Evolutionary conservation across 306 rosid species (phyloP), one percentile per base, ranked within the genome.

Genomic region (Prinsepia uniflora): DNA sequence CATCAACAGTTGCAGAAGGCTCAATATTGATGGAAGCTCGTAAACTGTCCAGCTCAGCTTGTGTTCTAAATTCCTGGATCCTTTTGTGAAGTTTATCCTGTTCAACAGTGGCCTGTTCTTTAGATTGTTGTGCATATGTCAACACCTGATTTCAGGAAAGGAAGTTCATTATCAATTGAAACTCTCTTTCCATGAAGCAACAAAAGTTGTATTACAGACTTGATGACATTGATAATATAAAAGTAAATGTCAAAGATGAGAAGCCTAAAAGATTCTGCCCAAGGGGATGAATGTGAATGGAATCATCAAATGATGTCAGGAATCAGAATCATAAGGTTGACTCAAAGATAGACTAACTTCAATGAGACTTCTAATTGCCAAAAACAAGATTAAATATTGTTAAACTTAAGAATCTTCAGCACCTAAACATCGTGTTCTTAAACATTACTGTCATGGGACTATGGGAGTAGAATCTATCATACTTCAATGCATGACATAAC

Each of bases 41-140:
- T 61, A 74, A 48, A 60, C 67, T 84, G 69, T 91, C 92, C 77
- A 94, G 75, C 87, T 94, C 91, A 17, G 95, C 87, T 76, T 91
- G 99, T 68, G 95, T 89, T 79, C 99, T 82, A 73, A 82, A 94
- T 79, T 94, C 97, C 83, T 91, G 99, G 76, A 94, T 94, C 84
- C 99, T 82, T 79, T 89, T 89, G 77, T 93, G 97, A 82, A 94
- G 99, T 90, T 84, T 91, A 75, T 91, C 99, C 91, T 91, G 96
- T 83, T 94, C 99, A 78, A 89, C 40, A 65, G 86, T 94, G 49
- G 96, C 91, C 86, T 75, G 81, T 75, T 94, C 99, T 89, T 91
- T 94, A 68, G 97, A 87, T 72, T 94, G 99, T 69, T 94, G 99
- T 58, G 99, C 90, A 34, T 91, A 94, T 67, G 99, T 89, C 44